Evolutionary conservation across 352 stramenopile species (phyloP), one percentile per base, ranked within the genome.

Genomic region (Chrysophaeum taylorii): DNA sequence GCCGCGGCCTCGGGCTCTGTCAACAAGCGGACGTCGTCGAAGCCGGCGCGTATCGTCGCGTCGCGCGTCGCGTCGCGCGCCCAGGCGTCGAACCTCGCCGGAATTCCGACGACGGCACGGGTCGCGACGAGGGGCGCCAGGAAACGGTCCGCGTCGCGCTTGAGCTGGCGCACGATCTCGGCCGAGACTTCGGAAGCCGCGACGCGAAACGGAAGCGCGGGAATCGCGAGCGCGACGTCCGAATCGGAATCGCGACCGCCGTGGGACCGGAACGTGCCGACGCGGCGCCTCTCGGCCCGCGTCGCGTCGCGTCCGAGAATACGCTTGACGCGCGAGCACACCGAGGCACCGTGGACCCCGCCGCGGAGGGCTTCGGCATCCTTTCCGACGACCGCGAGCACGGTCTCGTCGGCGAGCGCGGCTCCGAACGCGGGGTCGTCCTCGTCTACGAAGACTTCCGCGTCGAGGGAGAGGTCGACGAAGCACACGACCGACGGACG

Each of bases 1-100:
- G 87, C 87, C 29, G 87, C 86, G 27, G 87, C 87, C 69, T 88
- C 82, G 21, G 85, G 85, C 73, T 92, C 85, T 27, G 77, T 61
- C 35, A 92, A 76, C 41, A 90, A 71, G 54, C 83, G 81, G 0
- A 88, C 79, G 61, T 85, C 84, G 1, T 81, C 66, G 37, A 90
- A 77, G 21, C 83, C 84, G 18, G 81, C 84, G 23, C n/a, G 25
- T 4, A 5, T 9, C 18, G 18, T 9, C 5, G 48, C 48, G 48
- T 18, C 33, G 18, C 9, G n/a, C 48, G 48, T 60, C 48, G 48
- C 48, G 18, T 60, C 48, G 14, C 31, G 33, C 33, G 57, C 57
- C 2, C 33, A 31, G 9, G 4, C 57, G 36, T 66, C 57, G 36
- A 66, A 66, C 2, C 57, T 9, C 33, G 57, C 57, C 2, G 57